Percentiles rank a stretch among this genome's conserved stretches.
Evolutionary conservation across 2,329 filamentous ascomycete genomes (phyloP).

Genomic region (Parastagonospora avenae): DNA sequence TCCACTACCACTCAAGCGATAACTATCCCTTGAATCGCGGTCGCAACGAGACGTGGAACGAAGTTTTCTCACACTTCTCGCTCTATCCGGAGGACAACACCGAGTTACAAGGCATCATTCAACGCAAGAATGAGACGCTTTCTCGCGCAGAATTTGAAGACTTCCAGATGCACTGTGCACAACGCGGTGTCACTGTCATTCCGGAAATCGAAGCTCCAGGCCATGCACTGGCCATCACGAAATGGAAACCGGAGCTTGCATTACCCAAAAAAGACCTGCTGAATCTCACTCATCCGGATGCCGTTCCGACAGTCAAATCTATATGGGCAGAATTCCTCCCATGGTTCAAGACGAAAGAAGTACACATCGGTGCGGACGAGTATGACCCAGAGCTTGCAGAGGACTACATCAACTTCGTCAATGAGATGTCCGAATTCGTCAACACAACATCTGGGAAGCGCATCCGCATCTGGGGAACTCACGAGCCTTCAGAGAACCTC

Average conservation of each 20-base stretch:
- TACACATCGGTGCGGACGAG: constrained; percentile 48
- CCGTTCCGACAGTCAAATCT: constrained; percentile 43
- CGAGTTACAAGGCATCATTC: constrained; percentile 40
- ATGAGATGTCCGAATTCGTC: constrained; percentile 42
- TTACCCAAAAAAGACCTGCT: constrained; percentile 44
- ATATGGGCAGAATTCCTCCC: constrained; percentile 47
- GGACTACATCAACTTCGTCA: constrained; percentile 47
- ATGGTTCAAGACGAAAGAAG: constrained; percentile 46
- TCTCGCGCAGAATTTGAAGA: constrained; percentile 43
- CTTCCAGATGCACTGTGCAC: constrained; percentile 42
- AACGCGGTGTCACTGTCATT: constrained; percentile 43
- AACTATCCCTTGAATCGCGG: constrained; percentile 57
- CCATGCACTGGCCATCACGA: constrained; percentile 44
- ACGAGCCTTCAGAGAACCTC: constrained; percentile 49
- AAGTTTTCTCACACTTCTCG: constrained; percentile 55
- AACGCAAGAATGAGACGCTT: constrained; percentile 45
- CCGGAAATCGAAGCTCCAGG: constrained; percentile 48
- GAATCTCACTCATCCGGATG: constrained; percentile 44
- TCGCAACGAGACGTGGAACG: constrained; percentile 52
- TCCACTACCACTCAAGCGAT: constrained; percentile 58
- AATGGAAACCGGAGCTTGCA: constrained; percentile 48
- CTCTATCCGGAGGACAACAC: constrained; percentile 44
- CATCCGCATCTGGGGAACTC: constrained; percentile 49
- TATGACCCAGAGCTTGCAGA: constrained; percentile 42
- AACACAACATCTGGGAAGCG: constrained; percentile 37